These are phyloP conservation scores for Neurospora sp. DNA, from an alignment of 495 filamentous ascomycete species.

Conservation along the genomic window DNA sequence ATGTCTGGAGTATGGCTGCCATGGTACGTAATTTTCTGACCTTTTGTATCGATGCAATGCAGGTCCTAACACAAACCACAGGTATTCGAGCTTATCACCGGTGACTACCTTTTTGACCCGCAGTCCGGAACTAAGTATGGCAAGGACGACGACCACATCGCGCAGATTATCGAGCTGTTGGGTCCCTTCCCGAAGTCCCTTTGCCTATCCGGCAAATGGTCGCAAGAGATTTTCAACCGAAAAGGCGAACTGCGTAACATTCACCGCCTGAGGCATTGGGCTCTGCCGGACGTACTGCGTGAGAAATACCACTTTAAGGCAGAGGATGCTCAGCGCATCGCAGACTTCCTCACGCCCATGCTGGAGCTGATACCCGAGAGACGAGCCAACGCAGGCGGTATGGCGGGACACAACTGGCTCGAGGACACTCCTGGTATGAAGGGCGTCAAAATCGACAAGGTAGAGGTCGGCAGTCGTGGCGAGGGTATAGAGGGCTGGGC, in stretches of 20 bases:
- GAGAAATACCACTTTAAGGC: slow-evolving; percentile 94
- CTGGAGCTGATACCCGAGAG: slow-evolving; percentile 78
- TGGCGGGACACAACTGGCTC: slow-evolving; percentile 75
- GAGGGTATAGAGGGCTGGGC: slow-evolving; percentile 97
- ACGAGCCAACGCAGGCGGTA: slow-evolving; percentile 90
- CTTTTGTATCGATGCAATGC: background rate
- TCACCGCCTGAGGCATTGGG: slow-evolving; percentile 93
- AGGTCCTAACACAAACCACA: slow-evolving; percentile 21
- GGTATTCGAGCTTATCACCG: slow-evolving; percentile 96
- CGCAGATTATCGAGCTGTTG: slow-evolving; percentile 96
- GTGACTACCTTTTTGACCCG: slow-evolving; percentile 97
- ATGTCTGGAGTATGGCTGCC: slow-evolving; percentile 98
- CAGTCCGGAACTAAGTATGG: slow-evolving; percentile 99
- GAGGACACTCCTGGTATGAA: slow-evolving; percentile 82
- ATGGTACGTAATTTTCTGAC: slow-evolving; percentile 56
- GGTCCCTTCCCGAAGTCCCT: slow-evolving; percentile 88
- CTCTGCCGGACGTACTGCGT: slow-evolving; percentile 80
- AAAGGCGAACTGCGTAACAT: slow-evolving; percentile 98
- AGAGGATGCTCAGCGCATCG: slow-evolving; percentile 65
- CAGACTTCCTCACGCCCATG: slow-evolving; percentile 87
- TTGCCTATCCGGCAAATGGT: slow-evolving; percentile 89
- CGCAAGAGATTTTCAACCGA: slow-evolving; percentile 96
- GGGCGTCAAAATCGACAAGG: slow-evolving; percentile 54
- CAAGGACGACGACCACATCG: slow-evolving; percentile 99
- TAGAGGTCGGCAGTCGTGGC: slow-evolving; percentile 70